phyloP scores from a whole-genome alignment of 1,284 basidiomycete species.

The Vanrija sp. region DNA sequence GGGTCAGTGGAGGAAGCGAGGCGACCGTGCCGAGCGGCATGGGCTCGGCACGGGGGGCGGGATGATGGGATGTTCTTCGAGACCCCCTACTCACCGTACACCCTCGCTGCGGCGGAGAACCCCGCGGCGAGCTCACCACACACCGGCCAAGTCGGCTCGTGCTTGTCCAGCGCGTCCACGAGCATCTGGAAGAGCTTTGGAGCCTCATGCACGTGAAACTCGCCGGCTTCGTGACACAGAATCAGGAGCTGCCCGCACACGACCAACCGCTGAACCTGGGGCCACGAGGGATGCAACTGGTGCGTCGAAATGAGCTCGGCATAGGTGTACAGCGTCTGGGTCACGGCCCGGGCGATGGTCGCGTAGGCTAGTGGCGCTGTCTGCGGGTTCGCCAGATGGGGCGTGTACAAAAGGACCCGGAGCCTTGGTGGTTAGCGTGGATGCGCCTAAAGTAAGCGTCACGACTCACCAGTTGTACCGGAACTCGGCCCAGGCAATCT shows the following conservation, averaged over 20 bases:
- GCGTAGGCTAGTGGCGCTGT: conserved; percentile 11
- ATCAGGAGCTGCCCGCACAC: conserved; percentile 23
- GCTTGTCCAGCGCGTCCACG: conserved; percentile 12
- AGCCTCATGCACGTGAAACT: conserved; percentile 17
- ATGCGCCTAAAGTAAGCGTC: not conserved
- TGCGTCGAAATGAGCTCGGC: conserved; percentile 11
- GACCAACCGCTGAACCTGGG: conserved; percentile 20
- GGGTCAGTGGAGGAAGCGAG: not conserved
- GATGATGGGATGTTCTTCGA: no score
- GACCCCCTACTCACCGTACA: conserved; percentile 7
- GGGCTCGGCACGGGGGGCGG: no score
- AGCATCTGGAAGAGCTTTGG: conserved; percentile 15
- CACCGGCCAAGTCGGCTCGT: conserved; percentile 10
- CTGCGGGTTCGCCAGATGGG: conserved; percentile 8
- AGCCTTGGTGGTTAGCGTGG: conserved; percentile 10
- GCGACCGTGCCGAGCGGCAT: no score
- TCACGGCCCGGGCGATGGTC: conserved; percentile 14
- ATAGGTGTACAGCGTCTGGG: conserved; percentile 23
- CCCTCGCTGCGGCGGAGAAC: conserved; percentile 8
- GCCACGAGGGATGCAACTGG: conserved; percentile 22
- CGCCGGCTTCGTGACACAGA: conserved; percentile 16
- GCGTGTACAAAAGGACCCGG: conserved; percentile 21
- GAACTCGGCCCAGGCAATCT: conserved; percentile 20
- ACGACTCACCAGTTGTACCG: conserved; percentile 23
- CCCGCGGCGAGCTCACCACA: conserved; percentile 9